Percentiles rank a stretch among this genome's conserved stretches.
Evolutionary conservation across 257 asterid genomes (phyloP).

Genomic region (Cynanchum wilfordii): DNA sequence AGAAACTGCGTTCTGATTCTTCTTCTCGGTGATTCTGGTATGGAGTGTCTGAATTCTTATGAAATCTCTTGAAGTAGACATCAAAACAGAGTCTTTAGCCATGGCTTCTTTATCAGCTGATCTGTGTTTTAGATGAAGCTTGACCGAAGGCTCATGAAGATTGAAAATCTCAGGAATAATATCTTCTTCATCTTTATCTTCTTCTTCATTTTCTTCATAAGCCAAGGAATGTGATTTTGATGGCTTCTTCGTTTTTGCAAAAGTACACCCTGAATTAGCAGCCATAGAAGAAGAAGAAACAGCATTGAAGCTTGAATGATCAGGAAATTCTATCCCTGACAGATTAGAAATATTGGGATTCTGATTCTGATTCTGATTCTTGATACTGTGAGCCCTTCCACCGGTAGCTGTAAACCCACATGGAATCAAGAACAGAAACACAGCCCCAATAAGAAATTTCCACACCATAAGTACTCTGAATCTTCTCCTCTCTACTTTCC

Average conservation of each 20-base stretch:
- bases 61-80: constrained; percentile 59
- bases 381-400: constrained; percentile 15
- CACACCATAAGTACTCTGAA: constrained; percentile 28
- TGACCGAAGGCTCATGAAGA: constrained; percentile 33
- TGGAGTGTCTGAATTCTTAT: constrained; percentile 64
- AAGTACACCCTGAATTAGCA: constrained; percentile 34
- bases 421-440: constrained; percentile 28
- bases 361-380: constrained; percentile 22
- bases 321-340: constrained; percentile 41
- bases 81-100: constrained; percentile 37
- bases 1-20: constrained; percentile 44
- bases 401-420: constrained; percentile 24
- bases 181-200: constrained; percentile 13
- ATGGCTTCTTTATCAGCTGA: constrained; percentile 25
- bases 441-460: constrained; percentile 24
- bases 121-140: constrained; percentile 57
- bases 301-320: constrained; percentile 34
- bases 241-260: constrained; percentile 9
- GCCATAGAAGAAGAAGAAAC: constrained; percentile 20
- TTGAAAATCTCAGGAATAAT: constrained; percentile 9
- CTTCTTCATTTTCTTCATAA: constrained; percentile 17
- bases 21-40: constrained; percentile 52
- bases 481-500: background rate
- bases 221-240: constrained; percentile 5
- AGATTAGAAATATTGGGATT: constrained; percentile 31